Evolutionary conservation across 495 filamentous ascomycete genomes (phyloP).

Genomic region (Physcia stellaris): DNA sequence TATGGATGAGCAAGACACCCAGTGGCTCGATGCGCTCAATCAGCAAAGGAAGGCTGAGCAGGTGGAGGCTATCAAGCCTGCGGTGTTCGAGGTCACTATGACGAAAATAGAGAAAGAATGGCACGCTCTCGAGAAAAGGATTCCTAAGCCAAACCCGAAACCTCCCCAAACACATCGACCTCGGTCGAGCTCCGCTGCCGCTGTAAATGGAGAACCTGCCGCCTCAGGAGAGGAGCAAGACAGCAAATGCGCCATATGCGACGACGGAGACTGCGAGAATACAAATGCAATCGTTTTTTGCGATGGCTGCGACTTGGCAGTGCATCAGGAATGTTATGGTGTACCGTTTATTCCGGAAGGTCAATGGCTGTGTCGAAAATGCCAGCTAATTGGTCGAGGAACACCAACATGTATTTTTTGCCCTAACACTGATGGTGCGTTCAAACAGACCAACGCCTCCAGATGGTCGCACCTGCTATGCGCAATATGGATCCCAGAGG

Average conservation of each 20-base stretch:
- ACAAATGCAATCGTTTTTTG: slow-evolving; percentile 99
- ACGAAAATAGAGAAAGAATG: slow-evolving; percentile 98
- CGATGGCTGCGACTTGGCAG: slow-evolving; percentile 92
- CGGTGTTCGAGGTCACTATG: slow-evolving; percentile 93
- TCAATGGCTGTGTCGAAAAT: slow-evolving; percentile 96
- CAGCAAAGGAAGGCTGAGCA: slow-evolving; percentile 53
- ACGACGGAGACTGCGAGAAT: slow-evolving; percentile 97
- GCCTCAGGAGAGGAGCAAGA: slow-evolving; percentile 84
- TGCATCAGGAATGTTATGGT: slow-evolving; percentile 98
- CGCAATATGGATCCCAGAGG: slow-evolving; percentile 96
- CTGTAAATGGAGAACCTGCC: slow-evolving; percentile 77
- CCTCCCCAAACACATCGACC: slow-evolving; percentile 84
- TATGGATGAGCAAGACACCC: slow-evolving; percentile 98
- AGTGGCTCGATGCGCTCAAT: slow-evolving; percentile 85
- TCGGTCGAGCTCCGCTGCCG: slow-evolving; percentile 80
- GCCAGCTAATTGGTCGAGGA: slow-evolving; percentile 83
- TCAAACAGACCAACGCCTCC: slow-evolving; percentile 91
- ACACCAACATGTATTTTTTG: slow-evolving; percentile 95
- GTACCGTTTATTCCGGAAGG: slow-evolving; percentile 98
- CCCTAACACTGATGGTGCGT: slow-evolving; percentile 91
- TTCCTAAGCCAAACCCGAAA: slow-evolving; percentile 91
- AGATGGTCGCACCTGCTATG: slow-evolving; percentile 96
- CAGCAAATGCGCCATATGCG: slow-evolving; percentile 93
- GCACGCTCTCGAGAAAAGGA: slow-evolving; percentile 89
- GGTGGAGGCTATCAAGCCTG: slow-evolving; percentile 71